These are phyloP conservation scores for Lasiosphaeria miniovina DNA, from an alignment of 495 filamentous ascomycete species.

Conservation along the genomic window DNA sequence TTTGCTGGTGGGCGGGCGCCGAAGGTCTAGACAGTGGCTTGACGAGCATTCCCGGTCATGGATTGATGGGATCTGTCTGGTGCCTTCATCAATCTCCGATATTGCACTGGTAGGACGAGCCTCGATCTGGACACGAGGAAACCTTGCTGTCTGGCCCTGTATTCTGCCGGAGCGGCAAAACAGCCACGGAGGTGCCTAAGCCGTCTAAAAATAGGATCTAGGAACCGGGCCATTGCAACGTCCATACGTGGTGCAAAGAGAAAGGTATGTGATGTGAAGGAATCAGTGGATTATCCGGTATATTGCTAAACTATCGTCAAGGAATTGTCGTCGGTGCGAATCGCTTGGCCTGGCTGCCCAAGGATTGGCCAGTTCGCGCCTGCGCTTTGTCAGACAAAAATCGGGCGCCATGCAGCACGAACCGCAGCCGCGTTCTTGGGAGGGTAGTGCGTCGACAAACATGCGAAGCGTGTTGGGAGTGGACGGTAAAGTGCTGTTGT, in stretches of 20 bases:
- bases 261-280: not conserved
- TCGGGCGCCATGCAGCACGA: no score
- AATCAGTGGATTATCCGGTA: slow-evolving; percentile 9
- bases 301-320: not conserved
- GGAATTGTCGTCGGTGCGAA: no score
- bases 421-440: no score
- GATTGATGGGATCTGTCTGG: slow-evolving; percentile 2
- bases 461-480: no score
- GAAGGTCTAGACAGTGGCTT: not conserved
- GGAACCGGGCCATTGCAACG: not conserved
- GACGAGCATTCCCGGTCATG: slow-evolving; percentile 4
- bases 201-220: slow-evolving; percentile 15
- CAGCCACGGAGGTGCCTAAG: not conserved
- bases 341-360: no score
- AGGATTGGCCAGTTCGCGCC: no score
- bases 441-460: no score
- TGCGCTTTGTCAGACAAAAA: no score
- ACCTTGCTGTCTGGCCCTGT: slow-evolving; percentile 3
- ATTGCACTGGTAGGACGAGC: not conserved
- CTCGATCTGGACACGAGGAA: not conserved
- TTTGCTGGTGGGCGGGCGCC: not conserved
- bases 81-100: not conserved
- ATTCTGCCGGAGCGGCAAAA: slow-evolving; percentile 24
- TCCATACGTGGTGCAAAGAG: not conserved
- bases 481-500: no score